Percentiles rank a stretch among this genome's conserved stretches.
Conservation (phyloP, 1,284 basidiomycete genomes). For the Calocybe gambosa region DNA sequence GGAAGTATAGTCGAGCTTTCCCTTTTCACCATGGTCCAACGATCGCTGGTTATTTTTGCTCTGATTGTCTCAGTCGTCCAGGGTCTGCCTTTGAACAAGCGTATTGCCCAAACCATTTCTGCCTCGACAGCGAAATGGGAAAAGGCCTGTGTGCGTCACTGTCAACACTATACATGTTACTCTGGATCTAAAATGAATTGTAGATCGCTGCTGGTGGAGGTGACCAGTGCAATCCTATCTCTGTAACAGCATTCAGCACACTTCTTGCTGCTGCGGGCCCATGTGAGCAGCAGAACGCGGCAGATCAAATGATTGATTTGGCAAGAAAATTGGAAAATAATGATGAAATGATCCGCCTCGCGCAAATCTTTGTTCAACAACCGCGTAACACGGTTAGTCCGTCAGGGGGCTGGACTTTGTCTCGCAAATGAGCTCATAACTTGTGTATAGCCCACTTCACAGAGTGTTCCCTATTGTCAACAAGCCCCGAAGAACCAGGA, state of each 20-base stretch:
- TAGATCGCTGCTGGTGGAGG: slow-evolving; percentile 42
- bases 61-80: slow-evolving; percentile 15
- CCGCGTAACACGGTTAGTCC: slow-evolving; percentile 31
- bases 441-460: slow-evolving; percentile 28
- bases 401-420: neutral
- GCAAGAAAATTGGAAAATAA: slow-evolving; percentile 45
- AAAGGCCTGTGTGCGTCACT: slow-evolving; percentile 28
- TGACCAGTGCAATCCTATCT: slow-evolving; percentile 39
- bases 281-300: slow-evolving; percentile 51
- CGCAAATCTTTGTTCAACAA: slow-evolving; percentile 50
- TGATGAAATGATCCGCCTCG: slow-evolving; percentile 42
- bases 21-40: slow-evolving; percentile 18
- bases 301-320: slow-evolving; percentile 49
- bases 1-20: slow-evolving; percentile 5
- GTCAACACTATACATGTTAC: neutral
- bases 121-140: slow-evolving; percentile 31
- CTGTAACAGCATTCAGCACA: slow-evolving; percentile 40
- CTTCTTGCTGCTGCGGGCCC: slow-evolving; percentile 42
- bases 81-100: slow-evolving; percentile 26
- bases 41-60: slow-evolving; percentile 14
- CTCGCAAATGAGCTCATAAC: neutral
- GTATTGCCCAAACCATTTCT: slow-evolving; percentile 33
- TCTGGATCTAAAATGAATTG: neutral
- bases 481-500: slow-evolving; percentile 34
- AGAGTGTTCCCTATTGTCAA: slow-evolving; percentile 38